Evolutionary conservation across 2,329 filamentous ascomycete species (phyloP).

Genomic region (Sclerotinia spermophila): DNA sequence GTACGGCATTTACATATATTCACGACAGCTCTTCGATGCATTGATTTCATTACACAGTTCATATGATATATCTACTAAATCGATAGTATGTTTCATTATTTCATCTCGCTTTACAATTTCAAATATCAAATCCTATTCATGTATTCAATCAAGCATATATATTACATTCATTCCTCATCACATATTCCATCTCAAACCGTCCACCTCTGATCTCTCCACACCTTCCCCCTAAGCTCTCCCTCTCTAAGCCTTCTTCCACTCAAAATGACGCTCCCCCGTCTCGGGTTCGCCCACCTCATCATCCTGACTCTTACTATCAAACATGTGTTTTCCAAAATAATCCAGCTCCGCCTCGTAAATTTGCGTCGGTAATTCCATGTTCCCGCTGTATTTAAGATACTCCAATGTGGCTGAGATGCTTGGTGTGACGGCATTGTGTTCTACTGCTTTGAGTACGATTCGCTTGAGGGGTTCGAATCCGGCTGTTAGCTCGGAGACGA

Average conservation of each 20-base stretch:
- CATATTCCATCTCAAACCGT: background rate
- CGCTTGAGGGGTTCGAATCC: background rate
- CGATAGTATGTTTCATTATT: no score
- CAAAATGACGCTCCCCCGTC: conserved; percentile 30
- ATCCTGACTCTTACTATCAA: conserved; percentile 50
- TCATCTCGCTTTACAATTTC: background rate
- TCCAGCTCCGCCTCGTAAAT: conserved; percentile 71
- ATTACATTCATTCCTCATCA: no score
- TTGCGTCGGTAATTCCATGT: conserved; percentile 58
- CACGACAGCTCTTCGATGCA: no score
- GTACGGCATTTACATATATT: background rate
- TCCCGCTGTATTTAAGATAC: conserved; percentile 61
- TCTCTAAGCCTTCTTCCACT: conserved; percentile 1
- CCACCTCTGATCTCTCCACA: background rate
- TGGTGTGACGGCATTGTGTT: conserved; percentile 58
- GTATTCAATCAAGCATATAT: no score
- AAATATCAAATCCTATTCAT: no score
- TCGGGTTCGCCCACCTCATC: conserved; percentile 48
- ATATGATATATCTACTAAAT: background rate
- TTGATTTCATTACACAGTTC: background rate
- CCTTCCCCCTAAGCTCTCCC: background rate
- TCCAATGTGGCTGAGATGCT: conserved; percentile 60
- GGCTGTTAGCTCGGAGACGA: background rate
- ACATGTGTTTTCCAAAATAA: conserved; percentile 67
- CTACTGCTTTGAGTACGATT: conserved; percentile 41